Evolutionary conservation across 1,284 basidiomycete genomes (phyloP).

Genomic region (Takashimella tepidaria): DNA sequence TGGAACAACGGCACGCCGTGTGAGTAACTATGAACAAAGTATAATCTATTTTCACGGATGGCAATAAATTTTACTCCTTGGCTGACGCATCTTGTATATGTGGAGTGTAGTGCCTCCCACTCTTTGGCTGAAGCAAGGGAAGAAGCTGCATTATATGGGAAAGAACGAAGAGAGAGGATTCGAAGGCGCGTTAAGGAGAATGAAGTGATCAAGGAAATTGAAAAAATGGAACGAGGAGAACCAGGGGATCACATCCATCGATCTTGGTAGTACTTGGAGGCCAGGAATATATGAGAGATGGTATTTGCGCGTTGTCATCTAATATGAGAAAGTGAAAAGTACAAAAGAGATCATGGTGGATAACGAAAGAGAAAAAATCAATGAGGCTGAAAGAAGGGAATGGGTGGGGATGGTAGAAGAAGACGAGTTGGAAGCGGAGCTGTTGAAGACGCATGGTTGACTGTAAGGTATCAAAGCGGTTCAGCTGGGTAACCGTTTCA

Average conservation of each 20-base stretch:
- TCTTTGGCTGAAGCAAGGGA: constrained; percentile 40
- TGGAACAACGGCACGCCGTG: constrained; percentile 7
- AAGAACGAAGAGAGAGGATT: constrained; percentile 41
- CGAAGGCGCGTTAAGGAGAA: constrained; percentile 36
- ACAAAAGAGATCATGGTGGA: no score
- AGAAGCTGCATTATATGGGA: constrained; percentile 41
- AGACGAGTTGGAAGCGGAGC: no score
- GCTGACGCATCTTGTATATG: neutral
- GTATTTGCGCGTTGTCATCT: no score
- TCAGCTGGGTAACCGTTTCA: no score
- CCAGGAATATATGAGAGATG: no score
- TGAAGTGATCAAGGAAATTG: constrained; percentile 36
- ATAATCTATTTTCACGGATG: constrained; percentile 28
- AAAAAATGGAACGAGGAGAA: constrained; percentile 29
- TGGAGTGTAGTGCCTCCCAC: constrained; percentile 35
- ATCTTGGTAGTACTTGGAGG: no score
- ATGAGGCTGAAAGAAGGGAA: no score
- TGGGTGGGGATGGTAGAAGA: no score
- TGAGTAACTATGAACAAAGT: constrained; percentile 21
- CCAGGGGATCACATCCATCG: neutral
- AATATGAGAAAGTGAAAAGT: no score
- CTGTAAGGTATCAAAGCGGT: no score
- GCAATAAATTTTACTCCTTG: constrained; percentile 21
- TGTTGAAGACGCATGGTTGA: no score
- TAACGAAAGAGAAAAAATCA: no score